phyloP scores from a whole-genome alignment of 208 protist genomes.

The Tritrichomonas musculus region DNA sequence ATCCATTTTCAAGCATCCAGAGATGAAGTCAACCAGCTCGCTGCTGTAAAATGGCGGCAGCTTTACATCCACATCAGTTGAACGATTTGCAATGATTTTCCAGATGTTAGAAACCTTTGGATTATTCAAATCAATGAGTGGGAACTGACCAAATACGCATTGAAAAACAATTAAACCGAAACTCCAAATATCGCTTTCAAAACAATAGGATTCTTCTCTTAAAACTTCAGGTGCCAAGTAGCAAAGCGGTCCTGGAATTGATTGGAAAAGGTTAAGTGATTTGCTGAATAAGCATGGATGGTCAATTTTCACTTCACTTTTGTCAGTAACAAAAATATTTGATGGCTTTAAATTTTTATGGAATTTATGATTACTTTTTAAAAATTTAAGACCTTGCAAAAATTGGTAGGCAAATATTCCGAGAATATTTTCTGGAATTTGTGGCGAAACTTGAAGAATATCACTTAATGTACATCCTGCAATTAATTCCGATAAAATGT shows the following conservation, averaged over 20 bases:
- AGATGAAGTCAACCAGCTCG: background rate
- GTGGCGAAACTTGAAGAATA: background rate
- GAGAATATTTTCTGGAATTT: background rate
- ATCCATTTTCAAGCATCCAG: background rate
- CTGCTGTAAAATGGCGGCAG: background rate
- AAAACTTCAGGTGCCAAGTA: conserved; percentile 12
- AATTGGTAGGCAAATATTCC: background rate
- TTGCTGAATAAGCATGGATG: background rate
- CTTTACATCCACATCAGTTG: background rate
- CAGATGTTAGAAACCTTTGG: background rate
- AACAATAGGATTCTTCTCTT: background rate
- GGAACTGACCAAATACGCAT: background rate
- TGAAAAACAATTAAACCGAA: conserved; percentile 28
- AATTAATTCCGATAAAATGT: background rate
- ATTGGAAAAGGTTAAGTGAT: background rate
- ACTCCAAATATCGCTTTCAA: conserved; percentile 14
- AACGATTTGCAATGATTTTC: background rate
- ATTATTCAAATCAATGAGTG: background rate
- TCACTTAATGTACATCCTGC: background rate
- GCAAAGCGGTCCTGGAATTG: background rate
- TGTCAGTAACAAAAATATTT: background rate
- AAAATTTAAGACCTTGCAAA: background rate
- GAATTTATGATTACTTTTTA: background rate
- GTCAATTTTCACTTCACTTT: conserved; percentile 26
- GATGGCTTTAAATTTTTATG: conserved; percentile 24